A percentile compares a stretch with the other conserved stretches of the same genome.
Evolutionary conservation across 1,139 yeast species (phyloP).

Genomic region (Geotrichum klebahnii): DNA sequence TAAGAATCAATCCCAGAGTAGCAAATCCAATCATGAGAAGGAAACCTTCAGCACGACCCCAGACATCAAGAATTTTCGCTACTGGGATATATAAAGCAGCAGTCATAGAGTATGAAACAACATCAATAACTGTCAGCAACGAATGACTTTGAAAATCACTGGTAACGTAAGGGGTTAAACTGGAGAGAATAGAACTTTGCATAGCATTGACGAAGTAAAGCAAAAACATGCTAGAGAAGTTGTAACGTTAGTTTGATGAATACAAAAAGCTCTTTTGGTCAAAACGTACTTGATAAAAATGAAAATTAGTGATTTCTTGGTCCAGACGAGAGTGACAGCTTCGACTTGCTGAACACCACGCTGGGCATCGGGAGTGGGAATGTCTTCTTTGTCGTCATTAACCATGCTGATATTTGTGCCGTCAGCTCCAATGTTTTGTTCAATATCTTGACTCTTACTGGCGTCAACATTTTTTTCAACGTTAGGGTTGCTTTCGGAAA

Average conservation of each 20-base stretch:
- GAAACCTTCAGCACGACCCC: conserved; percentile 40
- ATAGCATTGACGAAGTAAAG: conserved; percentile 21
- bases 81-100: conserved; percentile 38
- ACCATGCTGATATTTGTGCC: no score
- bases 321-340: conserved; percentile 21
- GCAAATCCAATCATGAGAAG: conserved; percentile 27
- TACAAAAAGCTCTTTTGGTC: no score
- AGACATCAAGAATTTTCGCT: conserved; percentile 35
- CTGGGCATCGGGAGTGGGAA: no score
- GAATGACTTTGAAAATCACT: conserved; percentile 24
- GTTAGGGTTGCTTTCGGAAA: no score
- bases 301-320: conserved; percentile 17
- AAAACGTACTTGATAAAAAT: no score
- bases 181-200: conserved; percentile 12
- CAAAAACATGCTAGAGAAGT: background rate
- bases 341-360: conserved; percentile 21
- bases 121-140: conserved; percentile 26
- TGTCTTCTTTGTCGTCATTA: no score
- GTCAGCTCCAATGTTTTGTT: no score
- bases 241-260: no score
- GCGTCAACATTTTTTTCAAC: no score
- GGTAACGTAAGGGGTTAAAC: conserved; percentile 20
- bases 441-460: no score
- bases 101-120: conserved; percentile 41
- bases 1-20: conserved; percentile 33